Evolutionary conservation across 2,329 filamentous ascomycete genomes (phyloP), one percentile per base, ranked within the genome.

Genomic region (Fusarium falciforme): DNA sequence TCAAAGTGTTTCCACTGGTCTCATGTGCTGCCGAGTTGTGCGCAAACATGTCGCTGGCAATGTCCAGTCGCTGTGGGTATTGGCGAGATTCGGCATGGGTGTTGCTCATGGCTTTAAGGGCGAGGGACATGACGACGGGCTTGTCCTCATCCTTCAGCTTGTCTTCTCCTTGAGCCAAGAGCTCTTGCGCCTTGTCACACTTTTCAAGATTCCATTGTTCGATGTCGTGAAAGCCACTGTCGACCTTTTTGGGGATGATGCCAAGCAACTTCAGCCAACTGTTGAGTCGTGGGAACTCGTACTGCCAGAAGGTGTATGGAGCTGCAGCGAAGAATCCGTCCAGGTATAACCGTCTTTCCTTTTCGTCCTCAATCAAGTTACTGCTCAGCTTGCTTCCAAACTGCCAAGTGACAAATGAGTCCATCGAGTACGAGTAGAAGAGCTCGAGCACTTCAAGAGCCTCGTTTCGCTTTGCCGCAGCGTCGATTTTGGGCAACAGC

Each of bases 361-460:
- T 61, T 22, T 71, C 55, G 22, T 73, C 68, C 12, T 71, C 44
- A 9, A 73, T 55, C 25, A 73, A 42, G 29, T 73, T 73, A 40
- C 68, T 71, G 31, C 62, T 47, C 12, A 68, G 31, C 5, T 25
- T 16, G 4, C 35, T 16, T 12, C 68, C 71, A 42, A 71, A 73
- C 14, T 71, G 68, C 68, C 68, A 71, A n/a, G n/a, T 17, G 7
- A 67, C 40, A 40, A 69, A 73, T 10, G 68, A 68, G 55, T 71
- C 64, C 62, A 73, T 71, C 16, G 66, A 73, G 63, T 73, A 73
- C 6, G 52, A 36, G 36, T 66, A 73, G 31, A 42, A 29, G 8
- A 73, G 36, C 14, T 71, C 68, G 2, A 69, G 58, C 2, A 71
- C 62, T 31, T 71, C 66, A 5, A 70, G 20, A 5, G 62, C 16